Percentiles rank a stretch among this genome's conserved stretches.
Evolutionary conservation across 495 filamentous ascomycete genomes (phyloP).

Genomic region (Pyronema domesticum): DNA sequence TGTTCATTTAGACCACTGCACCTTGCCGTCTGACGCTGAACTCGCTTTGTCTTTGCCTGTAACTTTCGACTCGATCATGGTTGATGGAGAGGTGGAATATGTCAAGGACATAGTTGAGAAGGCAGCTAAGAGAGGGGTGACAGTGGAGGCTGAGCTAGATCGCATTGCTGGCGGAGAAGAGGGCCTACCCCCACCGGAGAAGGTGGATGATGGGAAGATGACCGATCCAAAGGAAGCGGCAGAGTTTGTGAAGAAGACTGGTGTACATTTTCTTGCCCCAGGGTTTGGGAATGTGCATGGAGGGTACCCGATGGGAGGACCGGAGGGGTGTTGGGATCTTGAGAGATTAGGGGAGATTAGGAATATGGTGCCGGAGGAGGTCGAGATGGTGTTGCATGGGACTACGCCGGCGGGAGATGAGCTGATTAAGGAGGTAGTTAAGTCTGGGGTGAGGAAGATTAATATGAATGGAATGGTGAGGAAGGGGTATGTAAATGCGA

Average conservation of each 20-base stretch:
- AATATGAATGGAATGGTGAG: constrained; percentile 78
- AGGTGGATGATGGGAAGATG: constrained; percentile 42
- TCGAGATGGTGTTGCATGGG: constrained; percentile 58
- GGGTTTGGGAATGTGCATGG: constrained; percentile 81
- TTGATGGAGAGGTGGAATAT: constrained; percentile 55
- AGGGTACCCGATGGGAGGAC: constrained; percentile 56
- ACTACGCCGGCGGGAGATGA: constrained; percentile 55
- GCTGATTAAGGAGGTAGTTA: constrained; percentile 50
- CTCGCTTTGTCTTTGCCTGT: constrained; percentile 26
- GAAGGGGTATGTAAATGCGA: constrained; percentile 45
- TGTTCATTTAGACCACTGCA: constrained; percentile 58
- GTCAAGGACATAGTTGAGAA: constrained; percentile 36
- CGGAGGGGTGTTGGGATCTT: constrained; percentile 55
- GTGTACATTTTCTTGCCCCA: constrained; percentile 68
- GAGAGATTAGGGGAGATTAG: constrained; percentile 39
- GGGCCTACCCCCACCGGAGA: constrained; percentile 50
- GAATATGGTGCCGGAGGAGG: constrained; percentile 38
- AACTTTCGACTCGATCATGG: constrained; percentile 66
- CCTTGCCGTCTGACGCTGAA: constrained; percentile 8
- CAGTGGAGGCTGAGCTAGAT: constrained; percentile 64
- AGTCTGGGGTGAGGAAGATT: constrained; percentile 52
- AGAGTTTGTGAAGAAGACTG: constrained; percentile 52
- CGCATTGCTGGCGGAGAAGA: constrained; percentile 76
- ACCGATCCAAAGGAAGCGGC: constrained; percentile 63
- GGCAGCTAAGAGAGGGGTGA: constrained; percentile 38